Evolutionary conservation across 495 filamentous ascomycete genomes (phyloP).

Genomic region (Aspergillus diversus): DNA sequence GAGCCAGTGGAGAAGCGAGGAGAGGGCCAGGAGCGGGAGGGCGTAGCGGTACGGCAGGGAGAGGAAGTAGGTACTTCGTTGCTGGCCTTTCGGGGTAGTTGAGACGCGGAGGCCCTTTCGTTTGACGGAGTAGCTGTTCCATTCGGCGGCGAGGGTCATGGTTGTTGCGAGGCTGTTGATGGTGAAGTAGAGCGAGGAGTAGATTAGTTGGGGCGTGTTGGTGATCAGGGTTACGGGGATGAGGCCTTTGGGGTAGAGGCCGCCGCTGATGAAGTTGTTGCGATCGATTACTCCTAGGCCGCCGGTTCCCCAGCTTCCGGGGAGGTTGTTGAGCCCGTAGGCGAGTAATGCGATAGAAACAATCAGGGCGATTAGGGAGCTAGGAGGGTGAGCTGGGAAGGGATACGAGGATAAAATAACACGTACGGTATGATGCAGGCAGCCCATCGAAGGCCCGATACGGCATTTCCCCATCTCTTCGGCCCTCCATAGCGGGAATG

Average conservation of each 20-base stretch:
- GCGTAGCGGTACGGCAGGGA: slow-evolving; percentile 44
- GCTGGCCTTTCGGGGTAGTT: slow-evolving; percentile 37
- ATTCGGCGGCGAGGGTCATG: slow-evolving; percentile 46
- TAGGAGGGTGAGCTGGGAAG: too few species aligned
- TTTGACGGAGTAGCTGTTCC: slow-evolving; percentile 28
- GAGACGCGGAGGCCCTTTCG: slow-evolving; percentile 52
- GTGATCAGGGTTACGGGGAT: slow-evolving; percentile 10
- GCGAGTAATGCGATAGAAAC: too few species aligned
- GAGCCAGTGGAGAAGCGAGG: slow-evolving; percentile 43
- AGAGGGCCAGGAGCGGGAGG: slow-evolving; percentile 33
- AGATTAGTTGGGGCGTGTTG: slow-evolving; percentile 48
- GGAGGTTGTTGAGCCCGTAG: too few species aligned
- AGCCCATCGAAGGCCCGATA: not conserved
- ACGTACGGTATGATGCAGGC: too few species aligned
- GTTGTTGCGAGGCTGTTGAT: slow-evolving; percentile 43
- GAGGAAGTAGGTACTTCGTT: slow-evolving; percentile 49
- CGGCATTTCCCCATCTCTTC: slow-evolving; percentile 5
- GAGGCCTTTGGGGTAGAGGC: not conserved
- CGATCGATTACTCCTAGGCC: slow-evolving; percentile 7
- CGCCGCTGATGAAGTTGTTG: not conserved
- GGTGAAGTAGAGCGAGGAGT: slow-evolving; percentile 46
- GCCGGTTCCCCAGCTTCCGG: slow-evolving; percentile 13
- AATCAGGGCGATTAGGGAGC: too few species aligned
- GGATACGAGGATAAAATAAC: too few species aligned
- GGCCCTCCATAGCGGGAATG: not conserved